phyloP scores from a whole-genome alignment of 2,329 filamentous ascomycete genomes.

The Raffaelea albimanens region DNA sequence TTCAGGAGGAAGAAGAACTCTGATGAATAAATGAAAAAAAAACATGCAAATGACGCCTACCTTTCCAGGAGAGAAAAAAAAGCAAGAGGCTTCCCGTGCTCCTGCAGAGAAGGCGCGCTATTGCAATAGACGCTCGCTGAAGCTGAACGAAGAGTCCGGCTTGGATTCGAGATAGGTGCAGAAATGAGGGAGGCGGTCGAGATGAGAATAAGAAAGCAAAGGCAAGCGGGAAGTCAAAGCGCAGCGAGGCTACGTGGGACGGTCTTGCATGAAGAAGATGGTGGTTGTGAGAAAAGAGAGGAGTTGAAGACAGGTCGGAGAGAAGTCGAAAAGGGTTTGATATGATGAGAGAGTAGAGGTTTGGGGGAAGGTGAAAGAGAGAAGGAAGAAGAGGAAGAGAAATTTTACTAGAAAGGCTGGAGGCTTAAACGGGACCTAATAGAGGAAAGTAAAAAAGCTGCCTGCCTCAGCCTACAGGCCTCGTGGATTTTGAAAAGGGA shows the following conservation, averaged over 20 bases:
- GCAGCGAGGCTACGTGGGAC: too few species aligned
- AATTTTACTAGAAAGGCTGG: too few species aligned
- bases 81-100: too few species aligned
- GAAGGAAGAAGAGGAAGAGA: too few species aligned
- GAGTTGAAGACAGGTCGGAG: neutral
- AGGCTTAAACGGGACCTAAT: neutral
- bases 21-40: neutral
- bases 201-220: neutral
- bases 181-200: neutral
- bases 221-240: neutral
- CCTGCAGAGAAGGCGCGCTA: too few species aligned
- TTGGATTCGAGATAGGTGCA: too few species aligned
- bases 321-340: neutral
- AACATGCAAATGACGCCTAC: neutral
- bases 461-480: too few species aligned
- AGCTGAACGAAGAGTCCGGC: neutral
- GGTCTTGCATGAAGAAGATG: too few species aligned
- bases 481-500: too few species aligned
- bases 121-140: neutral
- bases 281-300: neutral
- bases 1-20: too few species aligned
- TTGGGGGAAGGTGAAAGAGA: too few species aligned
- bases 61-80: neutral
- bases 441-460: constrained; percentile 6
- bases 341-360: neutral